Evolutionary conservation across 2,329 filamentous ascomycete genomes (phyloP).

Genomic region (Elsinoe ampelina): DNA sequence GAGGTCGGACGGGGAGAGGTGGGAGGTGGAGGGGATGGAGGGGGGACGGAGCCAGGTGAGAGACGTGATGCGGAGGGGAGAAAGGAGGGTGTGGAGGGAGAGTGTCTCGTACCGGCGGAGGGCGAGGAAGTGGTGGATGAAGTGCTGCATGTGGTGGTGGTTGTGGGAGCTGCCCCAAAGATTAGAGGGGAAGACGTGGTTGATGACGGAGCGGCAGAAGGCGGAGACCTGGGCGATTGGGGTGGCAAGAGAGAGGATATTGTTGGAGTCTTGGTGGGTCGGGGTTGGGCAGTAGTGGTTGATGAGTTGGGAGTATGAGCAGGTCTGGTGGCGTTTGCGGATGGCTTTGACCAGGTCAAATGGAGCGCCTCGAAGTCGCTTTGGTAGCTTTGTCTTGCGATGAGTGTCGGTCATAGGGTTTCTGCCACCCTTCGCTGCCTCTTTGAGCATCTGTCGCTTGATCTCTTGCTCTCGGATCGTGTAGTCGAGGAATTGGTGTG

Average conservation of each 20-base stretch:
- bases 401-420: neutral
- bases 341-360: constrained; percentile 55
- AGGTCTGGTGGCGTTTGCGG: constrained; percentile 61
- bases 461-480: constrained; percentile 80
- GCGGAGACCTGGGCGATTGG: constrained; percentile 63
- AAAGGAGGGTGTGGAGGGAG: constrained; percentile 66
- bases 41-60: constrained; percentile 59
- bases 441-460: constrained; percentile 16
- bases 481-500: constrained; percentile 74
- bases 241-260: constrained; percentile 58
- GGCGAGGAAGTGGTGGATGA: constrained; percentile 67
- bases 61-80: constrained; percentile 45
- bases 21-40: constrained; percentile 35
- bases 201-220: constrained; percentile 71
- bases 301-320: constrained; percentile 70
- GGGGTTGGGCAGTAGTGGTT: constrained; percentile 65
- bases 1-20: constrained; percentile 60
- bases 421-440: neutral
- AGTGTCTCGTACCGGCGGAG: constrained; percentile 74
- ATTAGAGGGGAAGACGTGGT: constrained; percentile 60
- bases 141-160: constrained; percentile 49
- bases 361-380: constrained; percentile 56
- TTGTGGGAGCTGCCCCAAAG: constrained; percentile 69
- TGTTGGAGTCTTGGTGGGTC: neutral
- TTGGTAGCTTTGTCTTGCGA: constrained; percentile 39